Conservation (phyloP, 1,284 basidiomycete species). For the Ganoderma lucidum region DNA sequence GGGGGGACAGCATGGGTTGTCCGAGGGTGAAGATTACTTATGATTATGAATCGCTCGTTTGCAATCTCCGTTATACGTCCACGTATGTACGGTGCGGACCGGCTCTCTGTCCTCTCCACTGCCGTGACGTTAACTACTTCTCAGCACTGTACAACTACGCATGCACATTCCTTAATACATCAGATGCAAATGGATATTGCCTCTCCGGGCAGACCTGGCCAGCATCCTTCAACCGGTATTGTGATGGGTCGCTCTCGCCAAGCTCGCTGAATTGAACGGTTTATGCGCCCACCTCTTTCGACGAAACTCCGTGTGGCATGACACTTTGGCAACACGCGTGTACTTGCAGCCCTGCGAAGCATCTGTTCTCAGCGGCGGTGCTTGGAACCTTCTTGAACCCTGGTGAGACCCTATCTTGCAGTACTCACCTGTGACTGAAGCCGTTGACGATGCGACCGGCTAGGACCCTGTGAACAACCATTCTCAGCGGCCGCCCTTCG, state of each 20-base stretch:
- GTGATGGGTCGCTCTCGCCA: no score
- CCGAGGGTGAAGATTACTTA: constrained; percentile 19
- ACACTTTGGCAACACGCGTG: background rate
- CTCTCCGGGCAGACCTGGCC: no score
- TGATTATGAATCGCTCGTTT: constrained; percentile 11
- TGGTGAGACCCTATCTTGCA: no score
- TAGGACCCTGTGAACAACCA: background rate
- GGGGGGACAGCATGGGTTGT: background rate
- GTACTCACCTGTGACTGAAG: no score
- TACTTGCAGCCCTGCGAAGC: background rate
- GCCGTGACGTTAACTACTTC: constrained; percentile 20
- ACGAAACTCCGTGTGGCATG: background rate
- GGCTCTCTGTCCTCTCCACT: constrained; percentile 11
- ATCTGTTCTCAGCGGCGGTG: background rate
- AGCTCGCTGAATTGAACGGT: no score
- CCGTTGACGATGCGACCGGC: background rate
- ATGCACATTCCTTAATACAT: constrained; percentile 13
- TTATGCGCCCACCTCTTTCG: background rate
- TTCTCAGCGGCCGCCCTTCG: background rate
- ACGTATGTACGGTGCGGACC: constrained; percentile 12
- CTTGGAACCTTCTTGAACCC: no score
- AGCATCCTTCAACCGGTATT: no score
- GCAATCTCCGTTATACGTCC: background rate
- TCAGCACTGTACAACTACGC: constrained; percentile 33
- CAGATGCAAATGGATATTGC: background rate